Evolutionary conservation across 2,329 filamentous ascomycete genomes (phyloP), one percentile per base, ranked within the genome.

Genomic region (Helminthosporium solani): DNA sequence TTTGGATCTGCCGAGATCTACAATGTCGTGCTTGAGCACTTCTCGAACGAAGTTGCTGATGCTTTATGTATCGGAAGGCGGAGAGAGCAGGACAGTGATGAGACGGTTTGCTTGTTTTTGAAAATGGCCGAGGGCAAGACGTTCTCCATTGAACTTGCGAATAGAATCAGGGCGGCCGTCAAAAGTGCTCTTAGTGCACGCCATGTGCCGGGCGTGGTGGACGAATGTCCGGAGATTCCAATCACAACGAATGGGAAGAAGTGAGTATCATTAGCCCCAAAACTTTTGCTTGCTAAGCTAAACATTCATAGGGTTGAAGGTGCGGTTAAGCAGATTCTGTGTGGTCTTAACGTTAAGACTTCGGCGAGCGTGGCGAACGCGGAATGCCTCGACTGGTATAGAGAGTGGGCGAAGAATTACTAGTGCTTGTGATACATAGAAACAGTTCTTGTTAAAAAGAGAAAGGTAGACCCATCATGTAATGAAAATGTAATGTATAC

Each of bases 1-100:
- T 97, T 99, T 64, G 92, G 92, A 3, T 90, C 85, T 25, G 90
- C 92, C 0, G 94, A 99, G 75, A 96, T 99, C 16, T 97, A 97
- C 72, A 96, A 96, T 66, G 78, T 96, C n/a, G 74, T 97, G 21
- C 81, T 94, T 1, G 84, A 88, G 55, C 87, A 90, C 70, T 96
- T 96, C 60, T 80, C 84, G 0, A 73, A 78, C 9, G 81, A 92
- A 45, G 77, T 97, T 15, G 86, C 90, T 49, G 92, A 99, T 60
- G 88, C 89, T 0, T 77, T 97, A 2, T 97, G 92, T 63, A 84
- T 97, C 28, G 92, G 94, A 0, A 79, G 90, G 2, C 77, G 90
- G 46, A 73, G 83, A 42, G 80, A 82, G 42, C 76, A 78, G 3
- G 91, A 96, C 63, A 75, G 76, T 0, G 91, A 96, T 63, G 91